Evolutionary conservation across 2,329 filamentous ascomycete genomes (phyloP).

Genomic region (Pseudogymnoascus sp.): DNA sequence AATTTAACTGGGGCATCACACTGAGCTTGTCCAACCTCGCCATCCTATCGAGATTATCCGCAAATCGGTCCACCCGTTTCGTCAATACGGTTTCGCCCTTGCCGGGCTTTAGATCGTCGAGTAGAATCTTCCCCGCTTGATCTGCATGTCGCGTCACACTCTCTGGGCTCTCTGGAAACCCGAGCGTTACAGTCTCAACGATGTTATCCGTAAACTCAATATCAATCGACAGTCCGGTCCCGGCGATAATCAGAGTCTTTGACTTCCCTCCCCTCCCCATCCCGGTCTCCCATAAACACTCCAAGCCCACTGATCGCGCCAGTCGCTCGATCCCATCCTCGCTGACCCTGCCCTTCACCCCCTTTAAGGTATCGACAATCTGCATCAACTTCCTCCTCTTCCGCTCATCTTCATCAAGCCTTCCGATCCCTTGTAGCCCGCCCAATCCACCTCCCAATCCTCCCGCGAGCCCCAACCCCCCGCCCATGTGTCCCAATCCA

Average conservation of each 20-base stretch:
- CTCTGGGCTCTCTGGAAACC: conserved; percentile 53
- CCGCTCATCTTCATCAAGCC: conserved; percentile 44
- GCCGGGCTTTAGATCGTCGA: conserved; percentile 53
- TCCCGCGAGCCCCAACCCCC: neutral
- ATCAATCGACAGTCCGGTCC: conserved; percentile 53
- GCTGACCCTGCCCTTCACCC: conserved; percentile 57
- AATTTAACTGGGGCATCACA: conserved; percentile 59
- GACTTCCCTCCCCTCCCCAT: conserved; percentile 41
- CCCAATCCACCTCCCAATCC: neutral
- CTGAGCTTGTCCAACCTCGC: conserved; percentile 66
- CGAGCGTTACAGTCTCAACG: conserved; percentile 55
- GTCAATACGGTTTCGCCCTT: conserved; percentile 58
- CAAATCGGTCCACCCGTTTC: conserved; percentile 63
- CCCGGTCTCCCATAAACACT: conserved; percentile 52
- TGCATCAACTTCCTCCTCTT: conserved; percentile 34
- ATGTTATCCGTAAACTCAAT: conserved; percentile 55
- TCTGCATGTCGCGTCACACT: conserved; percentile 54
- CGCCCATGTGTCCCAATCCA: conserved; percentile 16
- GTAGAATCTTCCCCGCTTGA: conserved; percentile 58
- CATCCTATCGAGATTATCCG: conserved; percentile 62
- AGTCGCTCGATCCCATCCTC: conserved; percentile 69
- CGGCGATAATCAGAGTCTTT: conserved; percentile 54
- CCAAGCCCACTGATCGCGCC: conserved; percentile 59
- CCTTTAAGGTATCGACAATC: conserved; percentile 28
- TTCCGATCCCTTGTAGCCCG: conserved; percentile 12